Evolutionary conservation across 1,284 basidiomycete genomes (phyloP).

Genomic region (Trichosporon inkin): DNA sequence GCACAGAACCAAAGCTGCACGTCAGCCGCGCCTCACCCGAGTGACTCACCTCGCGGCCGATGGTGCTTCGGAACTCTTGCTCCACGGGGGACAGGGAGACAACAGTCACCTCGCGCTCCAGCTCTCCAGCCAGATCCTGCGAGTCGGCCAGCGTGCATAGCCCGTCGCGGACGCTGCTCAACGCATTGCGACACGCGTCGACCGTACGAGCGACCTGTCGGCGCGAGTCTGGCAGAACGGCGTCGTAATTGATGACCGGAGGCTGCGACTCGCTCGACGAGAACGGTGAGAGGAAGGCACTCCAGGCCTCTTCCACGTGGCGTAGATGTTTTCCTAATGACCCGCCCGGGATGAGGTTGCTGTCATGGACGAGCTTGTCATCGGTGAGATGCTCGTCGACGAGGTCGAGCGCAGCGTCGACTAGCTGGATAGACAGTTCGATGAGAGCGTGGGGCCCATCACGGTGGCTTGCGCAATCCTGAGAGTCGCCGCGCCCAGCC

Average conservation of each 20-base stretch:
- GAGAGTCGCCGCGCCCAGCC: not conserved
- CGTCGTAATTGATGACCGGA: constrained; percentile 42
- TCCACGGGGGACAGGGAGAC: constrained; percentile 40
- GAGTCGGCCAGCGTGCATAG: constrained; percentile 26
- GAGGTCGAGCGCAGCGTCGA: constrained; percentile 37
- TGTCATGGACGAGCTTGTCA: constrained; percentile 32
- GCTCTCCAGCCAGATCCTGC: constrained; percentile 24
- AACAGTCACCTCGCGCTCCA: constrained; percentile 31
- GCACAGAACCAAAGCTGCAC: constrained; percentile 46
- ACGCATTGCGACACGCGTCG: constrained; percentile 26
- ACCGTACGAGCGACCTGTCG: constrained; percentile 29
- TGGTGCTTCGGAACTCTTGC: constrained; percentile 37
- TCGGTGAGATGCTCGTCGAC: constrained; percentile 36
- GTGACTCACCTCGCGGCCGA: constrained; percentile 42
- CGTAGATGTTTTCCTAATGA: constrained; percentile 46
- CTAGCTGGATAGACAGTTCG: constrained; percentile 14
- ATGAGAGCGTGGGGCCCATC: constrained; percentile 5
- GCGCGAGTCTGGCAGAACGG: constrained; percentile 29
- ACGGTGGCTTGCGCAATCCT: not conserved
- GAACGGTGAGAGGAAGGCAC: constrained; percentile 36
- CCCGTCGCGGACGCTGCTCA: constrained; percentile 28
- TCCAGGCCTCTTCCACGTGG: constrained; percentile 45
- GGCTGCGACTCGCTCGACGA: not conserved
- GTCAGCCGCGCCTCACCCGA: not conserved
- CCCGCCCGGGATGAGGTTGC: constrained; percentile 41